Percentiles rank a stretch among this genome's conserved stretches.
These are phyloP conservation scores for Glycine latifolia DNA, from an alignment of 306 rosid species.

Conservation along the genomic window DNA sequence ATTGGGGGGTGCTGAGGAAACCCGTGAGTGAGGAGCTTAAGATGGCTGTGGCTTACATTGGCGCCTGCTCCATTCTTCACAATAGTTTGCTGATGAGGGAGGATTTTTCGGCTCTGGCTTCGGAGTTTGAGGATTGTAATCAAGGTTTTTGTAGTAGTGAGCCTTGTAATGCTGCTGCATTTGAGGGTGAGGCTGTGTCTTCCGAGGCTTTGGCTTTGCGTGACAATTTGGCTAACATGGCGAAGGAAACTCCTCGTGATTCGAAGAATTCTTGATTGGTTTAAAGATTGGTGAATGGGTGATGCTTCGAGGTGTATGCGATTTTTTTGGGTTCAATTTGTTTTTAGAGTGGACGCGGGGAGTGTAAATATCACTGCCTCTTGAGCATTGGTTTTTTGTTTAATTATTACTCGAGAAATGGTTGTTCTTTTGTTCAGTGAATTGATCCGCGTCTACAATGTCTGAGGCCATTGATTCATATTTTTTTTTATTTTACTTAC, in stretches of 20 bases:
- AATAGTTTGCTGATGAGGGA: conserved; percentile 89
- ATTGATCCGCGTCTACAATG: background rate
- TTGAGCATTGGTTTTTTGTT: conserved; percentile 44
- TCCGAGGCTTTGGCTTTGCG: conserved; percentile 60
- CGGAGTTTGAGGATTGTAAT: conserved; percentile 47
- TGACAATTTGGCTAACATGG: conserved; percentile 49
- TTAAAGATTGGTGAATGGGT: too few species aligned
- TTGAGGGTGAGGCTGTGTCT: conserved; percentile 46
- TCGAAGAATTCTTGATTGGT: background rate
- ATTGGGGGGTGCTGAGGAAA: conserved; percentile 74
- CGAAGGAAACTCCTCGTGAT: conserved; percentile 50
- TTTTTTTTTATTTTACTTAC: background rate
- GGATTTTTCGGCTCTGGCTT: conserved; percentile 77
- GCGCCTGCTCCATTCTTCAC: conserved; percentile 89
- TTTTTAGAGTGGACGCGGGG: conserved; percentile 9
- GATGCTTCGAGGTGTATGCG: too few species aligned
- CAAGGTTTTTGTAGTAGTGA: background rate
- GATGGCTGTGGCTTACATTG: conserved; percentile 79
- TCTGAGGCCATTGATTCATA: background rate
- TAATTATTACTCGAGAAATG: background rate
- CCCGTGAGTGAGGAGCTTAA: conserved; percentile 75
- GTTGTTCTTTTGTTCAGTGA: background rate
- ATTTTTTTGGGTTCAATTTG: too few species aligned
- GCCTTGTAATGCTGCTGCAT: background rate
- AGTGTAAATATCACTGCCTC: conserved; percentile 49